Percentiles rank a stretch among this genome's conserved stretches.
Conservation (phyloP, 768 basidiomycete genomes). For the Phlebiopsis flavidoalba region DNA sequence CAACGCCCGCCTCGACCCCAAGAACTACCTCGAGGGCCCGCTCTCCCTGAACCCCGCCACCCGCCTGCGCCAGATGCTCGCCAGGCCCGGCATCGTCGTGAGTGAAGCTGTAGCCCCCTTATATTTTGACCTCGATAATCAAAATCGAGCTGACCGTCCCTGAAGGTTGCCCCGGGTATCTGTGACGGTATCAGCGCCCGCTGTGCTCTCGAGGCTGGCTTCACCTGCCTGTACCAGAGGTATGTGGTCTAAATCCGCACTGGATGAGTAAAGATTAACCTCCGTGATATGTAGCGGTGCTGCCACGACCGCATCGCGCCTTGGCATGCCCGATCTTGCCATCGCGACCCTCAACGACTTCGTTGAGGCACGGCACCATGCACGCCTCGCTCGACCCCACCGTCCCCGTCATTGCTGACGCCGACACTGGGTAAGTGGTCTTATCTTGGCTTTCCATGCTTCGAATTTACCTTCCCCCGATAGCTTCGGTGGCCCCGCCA, state of each 20-base stretch:
- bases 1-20: conserved; percentile 64
- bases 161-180: conserved; percentile 69
- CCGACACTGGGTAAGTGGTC: conserved; percentile 61
- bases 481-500: conserved; percentile 68
- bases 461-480: background rate
- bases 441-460: background rate
- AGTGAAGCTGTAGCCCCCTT: too few species aligned
- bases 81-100: conserved; percentile 72
- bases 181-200: conserved; percentile 79
- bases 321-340: conserved; percentile 75
- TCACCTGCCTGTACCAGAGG: conserved; percentile 75
- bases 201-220: conserved; percentile 76
- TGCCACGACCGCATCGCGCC: conserved; percentile 73
- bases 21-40: conserved; percentile 64
- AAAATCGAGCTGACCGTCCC: background rate
- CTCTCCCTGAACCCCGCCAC: conserved; percentile 66
- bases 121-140: background rate
- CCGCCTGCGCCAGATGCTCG: conserved; percentile 50
- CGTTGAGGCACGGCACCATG: conserved; percentile 39
- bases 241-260: conserved; percentile 18
- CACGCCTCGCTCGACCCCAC: conserved; percentile 39
- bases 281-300: conserved; percentile 45
- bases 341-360: conserved; percentile 79
- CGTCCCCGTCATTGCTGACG: conserved; percentile 72
- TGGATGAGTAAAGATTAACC: background rate